These are phyloP conservation scores for Raffaelea arxii DNA, from an alignment of 2,329 filamentous ascomycete genomes.

Conservation along the genomic window DNA sequence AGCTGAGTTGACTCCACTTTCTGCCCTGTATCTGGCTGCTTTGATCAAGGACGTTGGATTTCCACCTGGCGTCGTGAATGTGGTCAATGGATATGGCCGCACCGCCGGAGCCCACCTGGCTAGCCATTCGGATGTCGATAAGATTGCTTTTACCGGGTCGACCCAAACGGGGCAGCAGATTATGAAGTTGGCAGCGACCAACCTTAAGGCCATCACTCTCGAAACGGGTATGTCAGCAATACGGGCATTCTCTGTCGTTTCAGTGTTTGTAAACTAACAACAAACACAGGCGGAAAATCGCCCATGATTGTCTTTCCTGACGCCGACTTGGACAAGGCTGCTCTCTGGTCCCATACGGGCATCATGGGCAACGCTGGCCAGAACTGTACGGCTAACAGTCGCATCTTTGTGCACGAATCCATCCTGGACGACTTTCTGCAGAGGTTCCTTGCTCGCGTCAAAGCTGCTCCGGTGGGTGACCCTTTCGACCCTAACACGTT, in stretches of 20 bases:
- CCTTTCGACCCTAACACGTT: neutral
- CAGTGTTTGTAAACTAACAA: no score
- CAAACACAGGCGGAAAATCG: neutral
- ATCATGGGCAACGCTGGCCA: conserved; percentile 28
- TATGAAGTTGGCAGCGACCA: conserved; percentile 58
- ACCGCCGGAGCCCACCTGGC: conserved; percentile 57
- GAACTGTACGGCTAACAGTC: conserved; percentile 54
- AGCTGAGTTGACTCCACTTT: conserved; percentile 54
- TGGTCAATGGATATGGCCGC: conserved; percentile 58
- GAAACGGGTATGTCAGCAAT: no score
- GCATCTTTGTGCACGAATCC: conserved; percentile 51
- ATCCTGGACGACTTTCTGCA: conserved; percentile 34
- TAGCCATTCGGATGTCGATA: conserved; percentile 54
- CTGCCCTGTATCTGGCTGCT: conserved; percentile 52
- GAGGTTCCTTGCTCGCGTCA: conserved; percentile 28
- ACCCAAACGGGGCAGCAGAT: conserved; percentile 59
- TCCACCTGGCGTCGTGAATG: conserved; percentile 64
- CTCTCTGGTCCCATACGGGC: neutral
- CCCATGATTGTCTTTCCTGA: neutral
- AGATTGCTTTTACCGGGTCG: conserved; percentile 63
- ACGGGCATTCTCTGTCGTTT: no score
- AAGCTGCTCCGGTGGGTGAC: neutral
- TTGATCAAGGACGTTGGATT: conserved; percentile 65
- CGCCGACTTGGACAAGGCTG: neutral
- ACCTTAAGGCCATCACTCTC: conserved; percentile 46